phyloP scores from a whole-genome alignment of 257 asterid genomes.

The Gentiana macrophylla region DNA sequence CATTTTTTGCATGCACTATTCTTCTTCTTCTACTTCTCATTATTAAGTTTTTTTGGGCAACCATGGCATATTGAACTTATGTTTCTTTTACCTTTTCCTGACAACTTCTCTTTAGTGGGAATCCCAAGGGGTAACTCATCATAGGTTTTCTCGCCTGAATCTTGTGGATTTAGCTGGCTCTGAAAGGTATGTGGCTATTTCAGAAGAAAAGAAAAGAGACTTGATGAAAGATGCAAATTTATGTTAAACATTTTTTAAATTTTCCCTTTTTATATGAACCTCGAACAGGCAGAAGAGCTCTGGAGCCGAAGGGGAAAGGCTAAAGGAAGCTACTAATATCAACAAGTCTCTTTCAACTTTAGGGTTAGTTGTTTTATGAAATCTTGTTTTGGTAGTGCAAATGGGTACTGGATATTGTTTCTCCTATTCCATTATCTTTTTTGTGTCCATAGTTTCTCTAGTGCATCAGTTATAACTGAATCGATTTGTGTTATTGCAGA shows the following conservation, averaged over 20 bases:
- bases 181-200: conserved; percentile 51
- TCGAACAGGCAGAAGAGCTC: conserved; percentile 87
- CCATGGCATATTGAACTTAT: background rate
- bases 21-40: background rate
- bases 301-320: conserved; percentile 97
- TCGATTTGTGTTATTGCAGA: conserved; percentile 30
- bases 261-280: conserved; percentile 10
- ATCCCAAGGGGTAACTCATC: conserved; percentile 81
- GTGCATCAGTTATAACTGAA: background rate
- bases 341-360: conserved; percentile 94
- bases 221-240: conserved; percentile 2
- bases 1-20: too few relatives aligned
- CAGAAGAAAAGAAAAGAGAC: background rate
- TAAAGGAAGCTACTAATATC: conserved; percentile 95
- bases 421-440: background rate
- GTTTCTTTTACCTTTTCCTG: background rate
- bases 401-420: background rate
- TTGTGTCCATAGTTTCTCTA: background rate
- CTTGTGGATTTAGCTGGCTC: conserved; percentile 98
- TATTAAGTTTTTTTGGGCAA: conserved; percentile 3
- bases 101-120: conserved; percentile 54
- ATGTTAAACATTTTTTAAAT: background rate
- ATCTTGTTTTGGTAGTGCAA: conserved; percentile 5
- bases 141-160: conserved; percentile 85
- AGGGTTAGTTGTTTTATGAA: conserved; percentile 46